Evolutionary conservation across 1,284 basidiomycete species (phyloP).

Genomic region (Moesziomyces antarcticus): DNA sequence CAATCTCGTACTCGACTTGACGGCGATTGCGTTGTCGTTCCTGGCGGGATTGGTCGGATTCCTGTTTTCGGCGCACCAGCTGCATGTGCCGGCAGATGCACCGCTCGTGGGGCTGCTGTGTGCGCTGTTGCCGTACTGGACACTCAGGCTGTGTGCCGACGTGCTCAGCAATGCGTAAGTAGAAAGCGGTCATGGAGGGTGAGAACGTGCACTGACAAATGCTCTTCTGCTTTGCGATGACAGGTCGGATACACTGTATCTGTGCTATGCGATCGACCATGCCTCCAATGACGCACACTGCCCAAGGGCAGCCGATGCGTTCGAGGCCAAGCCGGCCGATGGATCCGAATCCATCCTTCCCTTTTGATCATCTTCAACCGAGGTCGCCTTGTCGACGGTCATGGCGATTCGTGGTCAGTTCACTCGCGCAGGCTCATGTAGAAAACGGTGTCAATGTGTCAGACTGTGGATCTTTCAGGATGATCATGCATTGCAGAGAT

Average conservation of each 20-base stretch:
- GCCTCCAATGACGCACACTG: conserved; percentile 70
- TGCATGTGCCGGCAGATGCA: conserved; percentile 80
- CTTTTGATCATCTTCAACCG: conserved; percentile 11
- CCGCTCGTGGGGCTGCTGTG: conserved; percentile 80
- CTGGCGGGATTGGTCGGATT: conserved; percentile 85
- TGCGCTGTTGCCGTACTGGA: conserved; percentile 81
- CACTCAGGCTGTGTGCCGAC: conserved; percentile 83
- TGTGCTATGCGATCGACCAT: conserved; percentile 88
- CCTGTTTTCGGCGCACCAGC: conserved; percentile 85
- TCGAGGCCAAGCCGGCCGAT: conserved; percentile 33
- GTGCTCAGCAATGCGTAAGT: conserved; percentile 81
- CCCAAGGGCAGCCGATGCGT: conserved; percentile 38
- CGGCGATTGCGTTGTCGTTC: conserved; percentile 79
- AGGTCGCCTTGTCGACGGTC: no score
- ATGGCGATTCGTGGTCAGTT: no score
- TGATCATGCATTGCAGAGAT: background rate
- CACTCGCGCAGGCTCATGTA: background rate
- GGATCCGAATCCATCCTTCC: conserved; percentile 37
- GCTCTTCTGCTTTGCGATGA: no score
- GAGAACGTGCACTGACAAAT: background rate
- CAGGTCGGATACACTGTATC: conserved; percentile 80
- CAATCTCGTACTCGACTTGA: conserved; percentile 74
- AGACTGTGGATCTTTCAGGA: background rate
- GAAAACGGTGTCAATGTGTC: background rate
- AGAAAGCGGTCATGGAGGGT: no score